These are phyloP conservation scores for Coniosporium apollinis DNA, from an alignment of 495 filamentous ascomycete species.

Conservation along the genomic window DNA sequence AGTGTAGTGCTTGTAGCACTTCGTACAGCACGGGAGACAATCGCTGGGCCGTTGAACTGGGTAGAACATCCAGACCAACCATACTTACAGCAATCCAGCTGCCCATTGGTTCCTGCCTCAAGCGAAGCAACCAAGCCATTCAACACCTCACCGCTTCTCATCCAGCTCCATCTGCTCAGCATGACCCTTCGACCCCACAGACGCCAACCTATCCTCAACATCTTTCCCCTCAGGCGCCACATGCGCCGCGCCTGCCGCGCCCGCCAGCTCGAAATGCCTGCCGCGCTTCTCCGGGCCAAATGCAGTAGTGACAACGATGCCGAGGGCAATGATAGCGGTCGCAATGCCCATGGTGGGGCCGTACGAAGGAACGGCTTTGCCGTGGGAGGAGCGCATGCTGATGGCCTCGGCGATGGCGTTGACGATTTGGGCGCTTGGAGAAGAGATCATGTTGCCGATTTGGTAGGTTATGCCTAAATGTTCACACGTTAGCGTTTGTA, in stretches of 20 bases:
- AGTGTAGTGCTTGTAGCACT: no score
- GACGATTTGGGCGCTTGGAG: constrained; percentile 54
- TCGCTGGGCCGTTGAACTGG: no score
- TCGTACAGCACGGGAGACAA: no score
- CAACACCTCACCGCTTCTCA: no score
- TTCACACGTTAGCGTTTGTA: no score
- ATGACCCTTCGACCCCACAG: no score
- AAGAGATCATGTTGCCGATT: constrained; percentile 60
- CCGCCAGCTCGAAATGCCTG: constrained; percentile 43
- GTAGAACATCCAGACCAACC: no score
- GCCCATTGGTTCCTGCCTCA: no score
- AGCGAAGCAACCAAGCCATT: no score
- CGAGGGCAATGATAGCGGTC: constrained; percentile 48
- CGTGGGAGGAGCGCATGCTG: constrained; percentile 28
- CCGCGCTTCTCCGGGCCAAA: constrained; percentile 51
- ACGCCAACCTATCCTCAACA: constrained; percentile 3
- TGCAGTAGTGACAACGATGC: constrained; percentile 43
- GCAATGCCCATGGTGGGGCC: constrained; percentile 53
- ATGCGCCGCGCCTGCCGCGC: constrained; percentile 37
- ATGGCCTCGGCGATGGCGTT: constrained; percentile 45
- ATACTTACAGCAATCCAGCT: no score
- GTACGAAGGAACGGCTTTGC: constrained; percentile 42
- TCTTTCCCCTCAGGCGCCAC: constrained; percentile 13
- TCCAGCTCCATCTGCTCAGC: no score
- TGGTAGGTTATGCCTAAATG: constrained; percentile 57